Conservation (phyloP, 2,329 filamentous ascomycete species). For the Pseudopyricularia cyperi region DNA sequence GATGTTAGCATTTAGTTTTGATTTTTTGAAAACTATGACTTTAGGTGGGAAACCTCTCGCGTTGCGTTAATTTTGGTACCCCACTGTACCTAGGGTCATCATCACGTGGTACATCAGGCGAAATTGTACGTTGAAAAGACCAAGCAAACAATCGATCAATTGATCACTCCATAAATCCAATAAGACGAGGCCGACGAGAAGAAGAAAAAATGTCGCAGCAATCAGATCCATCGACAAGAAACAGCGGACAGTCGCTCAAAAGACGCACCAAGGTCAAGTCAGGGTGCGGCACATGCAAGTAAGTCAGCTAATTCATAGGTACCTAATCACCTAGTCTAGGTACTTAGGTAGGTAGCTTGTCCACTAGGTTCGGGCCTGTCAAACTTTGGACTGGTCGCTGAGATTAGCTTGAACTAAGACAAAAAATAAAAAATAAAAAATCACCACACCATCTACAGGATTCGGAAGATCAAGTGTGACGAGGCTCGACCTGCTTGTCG, state of each 20-base stretch:
- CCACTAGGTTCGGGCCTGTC: background rate
- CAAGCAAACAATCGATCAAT: too few relatives aligned
- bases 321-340: too few relatives aligned
- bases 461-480: conserved; percentile 14
- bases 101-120: too few relatives aligned
- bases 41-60: too few relatives aligned
- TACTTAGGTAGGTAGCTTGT: too few relatives aligned
- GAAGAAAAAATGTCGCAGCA: background rate
- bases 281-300: conserved; percentile 6
- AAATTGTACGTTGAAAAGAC: too few relatives aligned
- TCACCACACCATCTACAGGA: conserved; percentile 4
- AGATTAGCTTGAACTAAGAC: background rate
- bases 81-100: too few relatives aligned
- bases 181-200: background rate
- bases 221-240: background rate
- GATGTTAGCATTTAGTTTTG: too few relatives aligned
- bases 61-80: too few relatives aligned
- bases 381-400: background rate
- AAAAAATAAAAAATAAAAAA: background rate
- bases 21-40: too few relatives aligned
- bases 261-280: conserved; percentile 5
- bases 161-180: too few relatives aligned
- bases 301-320: too few relatives aligned
- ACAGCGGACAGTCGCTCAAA: background rate
- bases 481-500: conserved; percentile 9